Percentiles rank a stretch among this genome's conserved stretches.
Conservation (phyloP, 345 rosid species). For the Eutrema heterophyllum region DNA sequence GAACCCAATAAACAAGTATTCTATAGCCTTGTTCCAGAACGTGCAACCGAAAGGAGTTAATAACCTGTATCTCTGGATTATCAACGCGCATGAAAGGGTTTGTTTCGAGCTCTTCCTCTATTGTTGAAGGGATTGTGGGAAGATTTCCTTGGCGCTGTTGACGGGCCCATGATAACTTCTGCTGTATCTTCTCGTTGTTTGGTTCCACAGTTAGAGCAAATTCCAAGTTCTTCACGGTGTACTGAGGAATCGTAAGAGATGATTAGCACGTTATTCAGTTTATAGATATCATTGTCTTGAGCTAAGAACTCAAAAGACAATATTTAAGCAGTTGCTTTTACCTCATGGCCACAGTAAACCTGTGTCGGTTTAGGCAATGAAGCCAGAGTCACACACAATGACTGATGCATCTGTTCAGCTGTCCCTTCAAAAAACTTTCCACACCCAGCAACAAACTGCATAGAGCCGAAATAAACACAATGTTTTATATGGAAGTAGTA, state of each 20-base stretch:
- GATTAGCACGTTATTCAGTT: neutral
- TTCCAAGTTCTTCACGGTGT: constrained; percentile 87
- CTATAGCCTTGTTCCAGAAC: neutral
- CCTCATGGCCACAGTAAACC: constrained; percentile 96
- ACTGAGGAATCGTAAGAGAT: constrained; percentile 42
- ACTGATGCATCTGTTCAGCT: constrained; percentile 92
- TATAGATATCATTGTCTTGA: neutral
- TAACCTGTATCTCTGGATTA: constrained; percentile 43
- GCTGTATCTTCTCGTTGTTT: constrained; percentile 55
- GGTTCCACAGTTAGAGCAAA: constrained; percentile 79
- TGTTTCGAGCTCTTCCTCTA: constrained; percentile 77
- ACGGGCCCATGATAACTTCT: constrained; percentile 80
- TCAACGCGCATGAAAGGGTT: constrained; percentile 84
- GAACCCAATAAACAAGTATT: neutral
- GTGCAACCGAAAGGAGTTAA: neutral
- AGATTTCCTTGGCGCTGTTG: constrained; percentile 60
- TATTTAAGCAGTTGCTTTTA: constrained; percentile 9
- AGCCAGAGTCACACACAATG: constrained; percentile 80
- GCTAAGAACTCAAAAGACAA: neutral
- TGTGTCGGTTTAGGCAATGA: constrained; percentile 81
- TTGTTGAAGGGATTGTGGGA: constrained; percentile 85
- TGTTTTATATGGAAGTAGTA: neutral
- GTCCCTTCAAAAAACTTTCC: constrained; percentile 94
- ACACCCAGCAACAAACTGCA: constrained; percentile 87
- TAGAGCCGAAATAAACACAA: neutral